phyloP scores from a whole-genome alignment of 306 rosid species.

The Inga laurina region DNA sequence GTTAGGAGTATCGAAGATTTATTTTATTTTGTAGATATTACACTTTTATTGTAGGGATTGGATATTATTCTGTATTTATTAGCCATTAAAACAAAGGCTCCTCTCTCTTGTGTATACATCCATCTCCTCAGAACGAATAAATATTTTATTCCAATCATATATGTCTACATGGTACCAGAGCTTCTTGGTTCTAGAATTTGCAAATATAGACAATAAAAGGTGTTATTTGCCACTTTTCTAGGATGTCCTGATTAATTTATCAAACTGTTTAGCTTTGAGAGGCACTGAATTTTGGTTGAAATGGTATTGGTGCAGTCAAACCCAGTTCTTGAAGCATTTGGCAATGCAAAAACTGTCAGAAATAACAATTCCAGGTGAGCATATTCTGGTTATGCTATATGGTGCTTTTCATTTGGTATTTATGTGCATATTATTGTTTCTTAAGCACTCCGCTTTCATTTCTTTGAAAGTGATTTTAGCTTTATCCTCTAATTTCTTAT shows the following conservation, averaged over 20 bases:
- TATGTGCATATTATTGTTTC: constrained; percentile 14
- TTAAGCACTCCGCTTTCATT: constrained; percentile 19
- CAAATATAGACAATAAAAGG: neutral
- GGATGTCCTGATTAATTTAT: neutral
- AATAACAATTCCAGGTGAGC: constrained; percentile 92
- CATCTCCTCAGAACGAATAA: neutral
- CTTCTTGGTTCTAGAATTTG: neutral
- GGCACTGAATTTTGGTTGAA: constrained; percentile 20
- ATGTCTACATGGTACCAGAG: neutral
- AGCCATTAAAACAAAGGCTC: neutral
- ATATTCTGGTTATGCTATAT: constrained; percentile 23
- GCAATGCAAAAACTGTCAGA: constrained; percentile 88
- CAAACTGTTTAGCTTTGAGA: neutral
- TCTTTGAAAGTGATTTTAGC: constrained; percentile 29
- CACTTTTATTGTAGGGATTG: neutral
- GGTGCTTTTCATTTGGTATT: constrained; percentile 28
- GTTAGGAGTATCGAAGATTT: neutral
- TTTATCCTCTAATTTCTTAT: constrained; percentile 10
- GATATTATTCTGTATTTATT: neutral
- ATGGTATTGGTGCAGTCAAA: constrained; percentile 67
- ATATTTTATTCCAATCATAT: neutral
- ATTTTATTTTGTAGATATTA: neutral
- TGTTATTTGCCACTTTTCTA: neutral
- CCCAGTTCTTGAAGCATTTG: constrained; percentile 99
- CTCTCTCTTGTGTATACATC: neutral